Evolutionary conservation across 495 filamentous ascomycete genomes (phyloP).

Genomic region (Staphylotrichum longicolle): DNA sequence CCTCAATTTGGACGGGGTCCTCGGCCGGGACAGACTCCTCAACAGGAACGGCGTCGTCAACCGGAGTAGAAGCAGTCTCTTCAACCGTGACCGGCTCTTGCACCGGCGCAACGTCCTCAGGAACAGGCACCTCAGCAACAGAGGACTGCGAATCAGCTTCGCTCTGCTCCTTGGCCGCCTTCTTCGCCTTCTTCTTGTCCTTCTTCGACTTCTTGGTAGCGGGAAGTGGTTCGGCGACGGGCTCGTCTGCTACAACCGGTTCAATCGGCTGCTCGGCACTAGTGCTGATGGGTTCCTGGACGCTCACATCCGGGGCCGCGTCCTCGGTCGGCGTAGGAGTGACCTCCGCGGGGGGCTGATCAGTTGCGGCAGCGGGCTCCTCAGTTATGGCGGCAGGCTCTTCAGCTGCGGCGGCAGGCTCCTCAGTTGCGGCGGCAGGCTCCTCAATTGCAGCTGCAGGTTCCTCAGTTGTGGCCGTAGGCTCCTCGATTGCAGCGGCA

Average conservation of each 20-base stretch:
- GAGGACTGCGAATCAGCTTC: slow-evolving; percentile 1
- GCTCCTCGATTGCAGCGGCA: not conserved
- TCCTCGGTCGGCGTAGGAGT: too few relatives aligned
- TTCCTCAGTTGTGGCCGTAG: not conserved
- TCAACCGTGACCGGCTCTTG: not conserved
- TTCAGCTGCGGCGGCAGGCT: not conserved
- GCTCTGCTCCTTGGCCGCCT: slow-evolving; percentile 22
- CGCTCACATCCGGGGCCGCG: not conserved
- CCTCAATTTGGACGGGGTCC: not conserved
- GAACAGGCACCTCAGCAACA: not conserved
- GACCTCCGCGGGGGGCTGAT: too few relatives aligned
- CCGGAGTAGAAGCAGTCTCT: not conserved
- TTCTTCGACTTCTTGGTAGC: slow-evolving; percentile 27
- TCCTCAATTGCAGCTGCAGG: not conserved
- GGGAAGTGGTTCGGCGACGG: not conserved
- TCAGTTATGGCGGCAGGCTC: too few relatives aligned
- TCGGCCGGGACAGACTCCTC: not conserved
- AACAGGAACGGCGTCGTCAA: not conserved
- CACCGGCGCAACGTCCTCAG: not conserved
- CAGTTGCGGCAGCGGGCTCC: too few relatives aligned
- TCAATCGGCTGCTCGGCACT: not conserved
- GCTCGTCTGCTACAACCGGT: not conserved
- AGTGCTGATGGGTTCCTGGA: not conserved
- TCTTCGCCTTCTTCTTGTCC: slow-evolving; percentile 30
- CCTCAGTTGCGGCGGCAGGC: not conserved